Percentiles rank a stretch among this genome's conserved stretches.
Evolutionary conservation across 2,329 filamentous ascomycete species (phyloP).

Genomic region (Diaporthe destruens): DNA sequence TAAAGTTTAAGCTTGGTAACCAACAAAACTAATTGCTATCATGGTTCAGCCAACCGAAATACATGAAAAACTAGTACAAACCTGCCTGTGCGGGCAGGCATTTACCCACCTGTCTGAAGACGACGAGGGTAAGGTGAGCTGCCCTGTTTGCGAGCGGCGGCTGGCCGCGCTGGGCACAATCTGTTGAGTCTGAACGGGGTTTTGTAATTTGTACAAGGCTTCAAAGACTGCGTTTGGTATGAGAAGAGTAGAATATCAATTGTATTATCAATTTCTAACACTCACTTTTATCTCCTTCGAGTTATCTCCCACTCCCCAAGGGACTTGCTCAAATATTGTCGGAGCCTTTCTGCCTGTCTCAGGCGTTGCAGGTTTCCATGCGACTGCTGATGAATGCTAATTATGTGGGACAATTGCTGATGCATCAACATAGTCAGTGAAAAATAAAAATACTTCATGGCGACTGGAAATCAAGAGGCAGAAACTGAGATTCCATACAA

Average conservation of each 20-base stretch:
- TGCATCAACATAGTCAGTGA: too few relatives aligned
- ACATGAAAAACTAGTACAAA: background rate
- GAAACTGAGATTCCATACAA: too few relatives aligned
- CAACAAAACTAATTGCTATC: too few relatives aligned
- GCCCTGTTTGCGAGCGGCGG: conserved; percentile 10
- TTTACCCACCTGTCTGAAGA: background rate
- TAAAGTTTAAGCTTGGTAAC: too few relatives aligned
- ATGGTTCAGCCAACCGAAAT: conserved; percentile 15
- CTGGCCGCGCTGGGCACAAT: background rate
- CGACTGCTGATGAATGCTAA: too few relatives aligned
- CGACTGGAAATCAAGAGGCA: too few relatives aligned
- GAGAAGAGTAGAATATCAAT: background rate
- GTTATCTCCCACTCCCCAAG: too few relatives aligned
- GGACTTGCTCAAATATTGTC: background rate
- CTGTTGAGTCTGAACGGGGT: background rate
- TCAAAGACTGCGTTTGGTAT: background rate
- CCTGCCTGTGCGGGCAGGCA: conserved; percentile 19
- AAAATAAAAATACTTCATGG: too few relatives aligned
- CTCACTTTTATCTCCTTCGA: too few relatives aligned
- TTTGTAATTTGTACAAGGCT: background rate
- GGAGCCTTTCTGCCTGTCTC: background rate
- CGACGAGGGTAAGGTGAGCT: background rate
- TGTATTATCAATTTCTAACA: background rate
- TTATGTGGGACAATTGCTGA: too few relatives aligned
- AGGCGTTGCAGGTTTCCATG: background rate